A percentile compares a stretch with the other conserved stretches of the same genome.
phyloP scores from a whole-genome alignment of 345 rosid genomes.

The Hypericum perforatum region DNA sequence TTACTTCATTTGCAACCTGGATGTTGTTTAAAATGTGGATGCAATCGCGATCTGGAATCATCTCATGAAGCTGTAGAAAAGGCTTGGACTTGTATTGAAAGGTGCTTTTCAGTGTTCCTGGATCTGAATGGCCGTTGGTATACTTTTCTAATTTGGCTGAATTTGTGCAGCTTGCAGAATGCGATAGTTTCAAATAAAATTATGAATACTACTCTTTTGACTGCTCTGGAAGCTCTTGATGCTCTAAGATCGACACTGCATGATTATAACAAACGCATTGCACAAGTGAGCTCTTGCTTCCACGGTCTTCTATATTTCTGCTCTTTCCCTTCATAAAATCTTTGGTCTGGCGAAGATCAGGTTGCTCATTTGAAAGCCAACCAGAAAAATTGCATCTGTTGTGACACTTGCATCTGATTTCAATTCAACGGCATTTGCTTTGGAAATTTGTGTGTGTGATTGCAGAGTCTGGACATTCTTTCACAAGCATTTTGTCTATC shows the following conservation, averaged over 20 bases:
- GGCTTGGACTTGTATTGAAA: slow-evolving; percentile 44
- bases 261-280: slow-evolving; percentile 58
- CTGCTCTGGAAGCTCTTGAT: slow-evolving; percentile 43
- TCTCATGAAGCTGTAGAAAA: slow-evolving; percentile 28
- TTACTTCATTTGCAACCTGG: slow-evolving; percentile 33
- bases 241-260: slow-evolving; percentile 46
- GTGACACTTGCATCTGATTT: neutral
- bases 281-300: slow-evolving; percentile 44
- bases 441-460: slow-evolving; percentile 3
- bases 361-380: too few relatives aligned
- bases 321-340: neutral
- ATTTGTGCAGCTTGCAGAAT: slow-evolving; percentile 44
- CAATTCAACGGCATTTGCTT: neutral
- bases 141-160: slow-evolving; percentile 3
- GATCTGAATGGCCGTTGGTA: neutral
- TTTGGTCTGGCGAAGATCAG: neutral
- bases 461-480: slow-evolving; percentile 63
- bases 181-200: slow-evolving; percentile 27
- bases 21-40: slow-evolving; percentile 57
- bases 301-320: neutral
- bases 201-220: slow-evolving; percentile 25
- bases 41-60: slow-evolving; percentile 32
- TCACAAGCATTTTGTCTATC: slow-evolving; percentile 57
- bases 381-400: too few relatives aligned
- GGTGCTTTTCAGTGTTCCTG: slow-evolving; percentile 22